Evolutionary conservation across 306 rosid genomes (phyloP).

Genomic region (Prunus mume): DNA sequence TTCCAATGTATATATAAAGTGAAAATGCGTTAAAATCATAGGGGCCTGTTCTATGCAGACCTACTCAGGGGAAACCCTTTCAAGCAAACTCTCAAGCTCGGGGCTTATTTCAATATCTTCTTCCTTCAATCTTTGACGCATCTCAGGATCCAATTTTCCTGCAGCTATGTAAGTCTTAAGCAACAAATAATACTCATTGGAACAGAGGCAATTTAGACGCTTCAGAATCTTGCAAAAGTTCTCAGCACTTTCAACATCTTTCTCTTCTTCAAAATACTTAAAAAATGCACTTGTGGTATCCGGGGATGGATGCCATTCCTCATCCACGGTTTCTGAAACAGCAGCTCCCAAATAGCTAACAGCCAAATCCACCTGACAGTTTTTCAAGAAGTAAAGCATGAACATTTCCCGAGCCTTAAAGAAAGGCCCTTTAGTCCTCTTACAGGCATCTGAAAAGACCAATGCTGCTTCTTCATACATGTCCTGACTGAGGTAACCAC

Average conservation of each 20-base stretch:
- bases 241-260: constrained; percentile 54
- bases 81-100: constrained; percentile 40
- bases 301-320: constrained; percentile 46
- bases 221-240: constrained; percentile 56
- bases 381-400: constrained; percentile 52
- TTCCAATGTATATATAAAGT: neutral
- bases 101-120: constrained; percentile 28
- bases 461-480: constrained; percentile 57
- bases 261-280: constrained; percentile 58
- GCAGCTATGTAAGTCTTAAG: constrained; percentile 44
- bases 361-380: constrained; percentile 44
- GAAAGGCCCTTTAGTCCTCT: constrained; percentile 52
- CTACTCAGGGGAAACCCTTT: constrained; percentile 21
- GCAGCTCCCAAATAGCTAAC: constrained; percentile 48
- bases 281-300: constrained; percentile 46
- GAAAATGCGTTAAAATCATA: neutral
- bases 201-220: constrained; percentile 36
- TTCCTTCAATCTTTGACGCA: constrained; percentile 38
- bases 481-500: constrained; percentile 54
- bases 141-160: constrained; percentile 33
- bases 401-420: constrained; percentile 52
- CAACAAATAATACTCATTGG: constrained; percentile 39
- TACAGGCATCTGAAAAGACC: constrained; percentile 45
- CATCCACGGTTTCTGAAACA: constrained; percentile 36
- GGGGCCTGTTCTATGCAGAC: neutral